Conservation (phyloP, 2,329 filamentous ascomycete species). For the Diaporthe ilicicola region DNA sequence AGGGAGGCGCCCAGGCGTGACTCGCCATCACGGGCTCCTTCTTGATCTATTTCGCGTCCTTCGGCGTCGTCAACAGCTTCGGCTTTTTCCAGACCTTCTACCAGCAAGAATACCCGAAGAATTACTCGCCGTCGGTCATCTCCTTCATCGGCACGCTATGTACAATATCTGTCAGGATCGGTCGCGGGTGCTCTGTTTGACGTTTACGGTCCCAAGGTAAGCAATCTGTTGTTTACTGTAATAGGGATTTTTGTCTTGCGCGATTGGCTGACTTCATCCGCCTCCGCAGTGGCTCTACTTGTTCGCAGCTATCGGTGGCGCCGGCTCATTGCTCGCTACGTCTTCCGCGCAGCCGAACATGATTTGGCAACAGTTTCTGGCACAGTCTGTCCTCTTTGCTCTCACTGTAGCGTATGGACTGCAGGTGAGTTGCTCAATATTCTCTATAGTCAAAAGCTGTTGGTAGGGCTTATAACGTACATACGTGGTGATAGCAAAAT, state of each 20-base stretch:
- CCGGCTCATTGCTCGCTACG: not conserved
- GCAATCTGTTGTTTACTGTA: not conserved
- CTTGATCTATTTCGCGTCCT: not conserved
- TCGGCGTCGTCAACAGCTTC: slow-evolving; percentile 41
- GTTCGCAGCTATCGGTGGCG: not conserved
- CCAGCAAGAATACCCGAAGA: slow-evolving; percentile 43
- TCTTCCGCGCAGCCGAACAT: not conserved
- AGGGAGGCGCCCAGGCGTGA: not conserved
- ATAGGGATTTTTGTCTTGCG: not conserved
- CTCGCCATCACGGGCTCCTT: not conserved
- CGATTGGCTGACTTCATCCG: not conserved
- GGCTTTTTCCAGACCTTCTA: slow-evolving; percentile 56
- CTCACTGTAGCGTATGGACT: not conserved
- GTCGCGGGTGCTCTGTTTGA: slow-evolving; percentile 52
- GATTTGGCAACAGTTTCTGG: not conserved
- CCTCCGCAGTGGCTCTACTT: not conserved
- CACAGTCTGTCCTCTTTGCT: not conserved
- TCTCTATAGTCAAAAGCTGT: not conserved
- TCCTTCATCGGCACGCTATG: slow-evolving; percentile 56
- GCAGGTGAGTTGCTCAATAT: not conserved
- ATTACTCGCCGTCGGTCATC: slow-evolving; percentile 47
- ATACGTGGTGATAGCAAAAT: too few relatives aligned
- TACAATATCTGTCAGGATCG: slow-evolving; percentile 48
- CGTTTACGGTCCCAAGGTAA: slow-evolving; percentile 25
- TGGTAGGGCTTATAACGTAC: too few relatives aligned